Evolutionary conservation across 129 eudicot genomes (phyloP).

Genomic region (Helianthus tuberosus): DNA sequence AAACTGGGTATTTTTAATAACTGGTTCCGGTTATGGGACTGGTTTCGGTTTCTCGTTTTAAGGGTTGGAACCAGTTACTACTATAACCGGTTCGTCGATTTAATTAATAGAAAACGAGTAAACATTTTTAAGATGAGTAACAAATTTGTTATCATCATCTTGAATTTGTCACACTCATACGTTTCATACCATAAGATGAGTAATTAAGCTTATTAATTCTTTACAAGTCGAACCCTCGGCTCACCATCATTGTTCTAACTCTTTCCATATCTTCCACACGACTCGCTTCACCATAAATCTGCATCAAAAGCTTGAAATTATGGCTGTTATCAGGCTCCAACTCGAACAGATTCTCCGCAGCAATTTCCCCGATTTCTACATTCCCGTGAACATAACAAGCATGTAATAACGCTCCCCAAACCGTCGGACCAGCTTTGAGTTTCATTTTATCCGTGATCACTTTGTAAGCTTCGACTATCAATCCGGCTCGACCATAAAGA

Average conservation of each 20-base stretch:
- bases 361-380: constrained; percentile 65
- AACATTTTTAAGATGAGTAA: too few species aligned
- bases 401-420: constrained; percentile 84
- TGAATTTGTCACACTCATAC: too few species aligned
- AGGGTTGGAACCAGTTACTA: too few species aligned
- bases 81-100: too few species aligned
- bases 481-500: constrained; percentile 74
- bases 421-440: constrained; percentile 71
- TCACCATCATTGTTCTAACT: constrained; percentile 62
- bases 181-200: not conserved
- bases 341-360: constrained; percentile 60
- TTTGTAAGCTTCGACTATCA: constrained; percentile 54
- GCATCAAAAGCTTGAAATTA: constrained; percentile 69
- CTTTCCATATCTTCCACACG: constrained; percentile 55
- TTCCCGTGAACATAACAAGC: constrained; percentile 69
- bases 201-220: not conserved
- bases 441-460: constrained; percentile 53
- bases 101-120: too few species aligned
- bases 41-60: too few species aligned
- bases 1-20: too few species aligned
- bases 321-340: constrained; percentile 79
- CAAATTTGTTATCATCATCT: too few species aligned
- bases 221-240: constrained; percentile 67
- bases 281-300: constrained; percentile 54
- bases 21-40: too few species aligned